Conservation (phyloP, 1,284 basidiomycete species). For the Rhizoctonia solani region DNA sequence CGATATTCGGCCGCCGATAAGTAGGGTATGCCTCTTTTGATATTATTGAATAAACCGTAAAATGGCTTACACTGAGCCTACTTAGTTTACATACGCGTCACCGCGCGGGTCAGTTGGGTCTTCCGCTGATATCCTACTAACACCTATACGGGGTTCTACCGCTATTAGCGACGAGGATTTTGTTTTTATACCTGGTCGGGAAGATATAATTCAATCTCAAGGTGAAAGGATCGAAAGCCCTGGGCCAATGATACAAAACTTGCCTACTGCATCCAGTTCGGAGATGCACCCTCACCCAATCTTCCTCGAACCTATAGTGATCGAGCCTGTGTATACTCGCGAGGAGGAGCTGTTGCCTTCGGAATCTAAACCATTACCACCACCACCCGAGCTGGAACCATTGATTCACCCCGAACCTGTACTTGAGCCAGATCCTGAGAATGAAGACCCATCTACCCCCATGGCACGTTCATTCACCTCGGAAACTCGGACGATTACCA, state of each 20-base stretch:
- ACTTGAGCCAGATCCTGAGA: not conserved
- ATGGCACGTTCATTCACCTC: not conserved
- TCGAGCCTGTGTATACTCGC: not conserved
- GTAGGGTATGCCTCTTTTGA: not conserved
- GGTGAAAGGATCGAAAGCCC: conserved; percentile 16
- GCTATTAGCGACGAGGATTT: conserved; percentile 26
- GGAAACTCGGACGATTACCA: not conserved
- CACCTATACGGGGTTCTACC: conserved; percentile 26
- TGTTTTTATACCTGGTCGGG: conserved; percentile 17
- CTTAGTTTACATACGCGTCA: not conserved
- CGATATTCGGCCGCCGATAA: not conserved
- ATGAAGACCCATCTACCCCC: not conserved
- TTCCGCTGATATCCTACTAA: conserved; percentile 12
- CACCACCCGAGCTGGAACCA: not conserved
- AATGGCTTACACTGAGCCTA: not conserved
- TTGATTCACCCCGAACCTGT: not conserved
- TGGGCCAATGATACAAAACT: conserved; percentile 6
- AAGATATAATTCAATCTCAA: not conserved
- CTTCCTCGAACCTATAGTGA: no score
- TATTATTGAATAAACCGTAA: not conserved
- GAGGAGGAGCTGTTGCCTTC: no score
- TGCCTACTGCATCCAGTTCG: conserved; percentile 6
- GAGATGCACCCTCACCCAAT: not conserved
- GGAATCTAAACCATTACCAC: no score
- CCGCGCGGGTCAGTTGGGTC: conserved; percentile 21